phyloP scores from a whole-genome alignment of 192 early-diverging fungal species.

The Phlyctochytrium bullatum region DNA sequence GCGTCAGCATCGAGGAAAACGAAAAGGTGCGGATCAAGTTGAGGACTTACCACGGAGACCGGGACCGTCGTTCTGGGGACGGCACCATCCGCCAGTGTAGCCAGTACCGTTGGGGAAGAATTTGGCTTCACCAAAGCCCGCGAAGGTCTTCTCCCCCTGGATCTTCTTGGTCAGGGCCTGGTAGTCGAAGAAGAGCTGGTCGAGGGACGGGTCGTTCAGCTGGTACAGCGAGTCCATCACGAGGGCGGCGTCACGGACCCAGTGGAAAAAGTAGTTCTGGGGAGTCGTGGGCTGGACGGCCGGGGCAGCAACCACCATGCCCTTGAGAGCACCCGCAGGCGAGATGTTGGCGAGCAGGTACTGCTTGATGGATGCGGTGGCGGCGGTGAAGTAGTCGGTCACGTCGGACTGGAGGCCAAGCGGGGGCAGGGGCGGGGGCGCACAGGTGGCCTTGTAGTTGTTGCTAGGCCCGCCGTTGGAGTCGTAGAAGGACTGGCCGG shows the following conservation, averaged over 20 bases:
- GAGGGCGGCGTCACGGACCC: slow-evolving; percentile 36
- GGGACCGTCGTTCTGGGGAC: slow-evolving; percentile 67
- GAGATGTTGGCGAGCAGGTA: slow-evolving; percentile 4
- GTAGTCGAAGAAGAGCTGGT: slow-evolving; percentile 37
- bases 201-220: slow-evolving; percentile 3
- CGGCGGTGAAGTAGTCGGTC: slow-evolving; percentile 4
- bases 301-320: slow-evolving; percentile 14
- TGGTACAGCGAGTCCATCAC: slow-evolving; percentile 16
- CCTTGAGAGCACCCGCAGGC: background rate
- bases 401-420: slow-evolving; percentile 10
- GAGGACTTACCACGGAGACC: slow-evolving; percentile 45
- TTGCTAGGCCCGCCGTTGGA: slow-evolving; percentile 11
- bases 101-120: slow-evolving; percentile 48
- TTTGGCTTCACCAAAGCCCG: slow-evolving; percentile 62
- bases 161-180: slow-evolving; percentile 25
- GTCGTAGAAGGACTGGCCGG: slow-evolving; percentile 36
- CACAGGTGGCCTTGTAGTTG: background rate
- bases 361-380: background rate
- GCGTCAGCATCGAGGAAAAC: too few relatives aligned
- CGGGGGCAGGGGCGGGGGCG: background rate
- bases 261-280: slow-evolving; percentile 35
- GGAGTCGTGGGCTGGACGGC: background rate
- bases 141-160: slow-evolving; percentile 13
- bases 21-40: slow-evolving; percentile 18
- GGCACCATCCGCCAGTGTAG: slow-evolving; percentile 52